Evolutionary conservation across 1,284 basidiomycete genomes (phyloP).

Genomic region (Takashimella koratensis): DNA sequence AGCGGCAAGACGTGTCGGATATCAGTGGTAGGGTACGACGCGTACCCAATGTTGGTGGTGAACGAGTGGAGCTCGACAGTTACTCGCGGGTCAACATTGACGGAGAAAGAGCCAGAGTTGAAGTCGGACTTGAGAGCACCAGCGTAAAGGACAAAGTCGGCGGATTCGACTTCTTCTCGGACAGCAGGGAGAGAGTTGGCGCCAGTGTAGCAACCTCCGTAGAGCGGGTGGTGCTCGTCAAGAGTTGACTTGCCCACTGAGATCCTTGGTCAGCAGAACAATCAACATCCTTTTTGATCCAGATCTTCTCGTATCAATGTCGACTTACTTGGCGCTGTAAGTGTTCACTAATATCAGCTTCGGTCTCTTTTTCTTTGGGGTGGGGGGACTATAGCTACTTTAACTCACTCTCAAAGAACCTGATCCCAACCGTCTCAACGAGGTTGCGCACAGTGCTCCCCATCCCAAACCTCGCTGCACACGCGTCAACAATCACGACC

Average conservation of each 20-base stretch:
- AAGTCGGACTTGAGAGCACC: constrained; percentile 82
- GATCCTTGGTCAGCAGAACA: no score
- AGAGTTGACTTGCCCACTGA: constrained; percentile 76
- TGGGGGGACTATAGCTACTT: no score
- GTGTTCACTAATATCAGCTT: constrained; percentile 5
- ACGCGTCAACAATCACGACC: constrained; percentile 83
- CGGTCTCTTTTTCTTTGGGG: no score
- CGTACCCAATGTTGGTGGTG: constrained; percentile 61
- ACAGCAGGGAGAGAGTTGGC: constrained; percentile 67
- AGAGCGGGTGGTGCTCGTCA: constrained; percentile 74
- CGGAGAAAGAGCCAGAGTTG: constrained; percentile 60
- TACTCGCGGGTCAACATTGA: constrained; percentile 57
- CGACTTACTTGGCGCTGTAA: constrained; percentile 58
- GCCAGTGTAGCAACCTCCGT: constrained; percentile 84
- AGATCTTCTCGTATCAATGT: constrained; percentile 2
- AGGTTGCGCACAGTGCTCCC: constrained; percentile 66
- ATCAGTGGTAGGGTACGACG: constrained; percentile 51
- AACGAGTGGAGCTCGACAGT: constrained; percentile 74
- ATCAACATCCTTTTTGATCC: no score
- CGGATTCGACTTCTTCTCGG: constrained; percentile 70
- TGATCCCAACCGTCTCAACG: constrained; percentile 65
- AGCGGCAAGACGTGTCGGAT: constrained; percentile 51
- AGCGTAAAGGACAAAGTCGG: constrained; percentile 79
- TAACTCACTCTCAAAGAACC: constrained; percentile 59
- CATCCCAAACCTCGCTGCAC: constrained; percentile 74